phyloP scores from a whole-genome alignment of 2,329 filamentous ascomycete species.

The Talaromyces albobiverticillius region DNA sequence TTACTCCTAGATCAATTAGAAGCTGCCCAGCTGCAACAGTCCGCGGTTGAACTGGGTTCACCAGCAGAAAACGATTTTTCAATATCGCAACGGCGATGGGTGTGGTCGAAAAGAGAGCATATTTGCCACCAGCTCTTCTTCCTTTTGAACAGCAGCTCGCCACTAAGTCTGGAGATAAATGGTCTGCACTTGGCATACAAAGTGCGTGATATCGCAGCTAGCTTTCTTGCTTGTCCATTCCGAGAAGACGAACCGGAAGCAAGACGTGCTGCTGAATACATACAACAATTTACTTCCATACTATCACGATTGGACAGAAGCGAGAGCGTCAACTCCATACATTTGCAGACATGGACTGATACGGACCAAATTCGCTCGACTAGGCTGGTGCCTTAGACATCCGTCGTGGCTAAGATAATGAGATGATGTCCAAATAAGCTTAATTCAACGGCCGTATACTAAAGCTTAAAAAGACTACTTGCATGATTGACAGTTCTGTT shows the following conservation, averaged over 20 bases:
- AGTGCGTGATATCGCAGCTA: not conserved
- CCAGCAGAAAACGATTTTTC: not conserved
- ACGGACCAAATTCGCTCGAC: not conserved
- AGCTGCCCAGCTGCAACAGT: not conserved
- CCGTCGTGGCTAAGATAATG: too few species aligned
- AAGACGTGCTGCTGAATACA: not conserved
- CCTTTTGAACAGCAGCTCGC: not conserved
- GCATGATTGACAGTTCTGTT: too few species aligned
- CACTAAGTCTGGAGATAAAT: not conserved
- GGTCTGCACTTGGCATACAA: not conserved
- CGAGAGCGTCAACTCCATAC: slow-evolving; percentile 1
- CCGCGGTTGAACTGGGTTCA: not conserved
- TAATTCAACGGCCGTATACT: too few species aligned
- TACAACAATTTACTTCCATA: slow-evolving; percentile 3
- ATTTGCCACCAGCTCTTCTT: not conserved
- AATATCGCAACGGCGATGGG: not conserved
- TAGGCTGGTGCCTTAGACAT: too few species aligned
- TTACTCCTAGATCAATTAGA: slow-evolving; percentile 2
- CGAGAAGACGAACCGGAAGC: not conserved
- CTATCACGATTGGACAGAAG: slow-evolving; percentile 2
- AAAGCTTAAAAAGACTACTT: too few species aligned
- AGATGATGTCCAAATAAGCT: too few species aligned
- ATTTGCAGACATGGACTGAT: slow-evolving; percentile 1
- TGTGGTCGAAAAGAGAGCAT: not conserved
- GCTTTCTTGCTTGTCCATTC: not conserved